A percentile compares a stretch with the other conserved stretches of the same genome.
Evolutionary conservation across 2,329 filamentous ascomycete species (phyloP).

Genomic region (Ciborinia camelliae): DNA sequence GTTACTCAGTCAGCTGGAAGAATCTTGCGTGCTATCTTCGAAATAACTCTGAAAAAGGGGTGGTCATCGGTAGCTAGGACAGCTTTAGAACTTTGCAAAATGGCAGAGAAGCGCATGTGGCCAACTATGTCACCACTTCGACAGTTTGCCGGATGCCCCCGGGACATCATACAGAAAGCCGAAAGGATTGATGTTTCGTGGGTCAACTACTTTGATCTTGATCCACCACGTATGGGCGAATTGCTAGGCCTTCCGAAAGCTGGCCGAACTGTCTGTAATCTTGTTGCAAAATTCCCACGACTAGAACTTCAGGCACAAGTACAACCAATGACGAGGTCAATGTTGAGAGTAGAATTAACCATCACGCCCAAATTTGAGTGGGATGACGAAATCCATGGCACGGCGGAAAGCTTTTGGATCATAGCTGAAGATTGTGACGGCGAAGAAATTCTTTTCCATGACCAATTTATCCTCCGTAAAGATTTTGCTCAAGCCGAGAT

Average conservation of each 20-base stretch:
- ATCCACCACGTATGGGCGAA: constrained; percentile 94
- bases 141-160: constrained; percentile 79
- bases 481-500: constrained; percentile 82
- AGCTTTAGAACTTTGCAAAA: constrained; percentile 93
- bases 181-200: constrained; percentile 94
- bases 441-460: constrained; percentile 91
- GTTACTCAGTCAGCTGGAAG: constrained; percentile 96
- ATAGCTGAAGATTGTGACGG: constrained; percentile 96
- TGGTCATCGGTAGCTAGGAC: constrained; percentile 93
- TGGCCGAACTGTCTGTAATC: constrained; percentile 76
- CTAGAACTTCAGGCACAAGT: constrained; percentile 91
- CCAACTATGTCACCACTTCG: constrained; percentile 95
- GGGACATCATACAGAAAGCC: constrained; percentile 85
- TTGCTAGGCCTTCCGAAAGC: constrained; percentile 86
- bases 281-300: constrained; percentile 90
- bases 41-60: constrained; percentile 95
- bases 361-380: constrained; percentile 95
- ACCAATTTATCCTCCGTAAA: constrained; percentile 86
- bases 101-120: constrained; percentile 99
- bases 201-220: constrained; percentile 91
- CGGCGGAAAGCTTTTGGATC: constrained; percentile 93
- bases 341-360: constrained; percentile 84
- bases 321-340: constrained; percentile 89
- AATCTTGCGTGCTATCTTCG: constrained; percentile 92
- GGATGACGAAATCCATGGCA: constrained; percentile 86